Base-by-base conservation (phyloP, 225 moss, liverwort and hornwort species). In the Anthoceros angustus region DNA sequence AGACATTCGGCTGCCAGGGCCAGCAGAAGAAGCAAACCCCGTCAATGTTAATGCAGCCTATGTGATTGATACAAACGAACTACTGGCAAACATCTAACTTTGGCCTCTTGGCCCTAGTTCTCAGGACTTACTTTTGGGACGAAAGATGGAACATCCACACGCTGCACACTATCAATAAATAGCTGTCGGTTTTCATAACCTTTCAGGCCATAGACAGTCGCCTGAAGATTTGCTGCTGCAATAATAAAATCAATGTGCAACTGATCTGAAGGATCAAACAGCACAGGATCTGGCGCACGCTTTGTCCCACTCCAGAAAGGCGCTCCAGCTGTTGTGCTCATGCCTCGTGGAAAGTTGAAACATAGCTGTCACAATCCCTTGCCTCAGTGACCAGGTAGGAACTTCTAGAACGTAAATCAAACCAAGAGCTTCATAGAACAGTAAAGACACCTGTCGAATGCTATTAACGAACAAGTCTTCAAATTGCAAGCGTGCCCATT, bases 241-340 rank as follows among this genome's bases (percentile, higher is more conserved):
- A 98, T 87, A 61, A 92, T 89, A 73, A 89, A 98, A 64, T 92
- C 86, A 25, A 98, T 80, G 72, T 98, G 98, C 67, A 92, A 82
- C 42, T 73, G 68, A 77, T 98, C 79, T 64, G 68, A 67, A 43
- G 78, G 77, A 74, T 98, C 81, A 70, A 98, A 98, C 65, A 61
- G 68, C 48, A 98, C 70, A 21, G 92, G 80, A 42, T 80, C 79
- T 66, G 98, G 98, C 72, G 82, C 71, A 73, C 98, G 89, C 77
- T 98, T 98, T 25, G 98, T 98, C 69, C 92, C 98, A 80, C 92
- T 92, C 98, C 98, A 98, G 65, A 98, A 98, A 60, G 98, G 98
- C 50, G 84, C 86, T 79, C 92, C 98, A 69, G 98, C 79, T 66
- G 87, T 80, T 39, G 98, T 87, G 16, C 87, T 92, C 98, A 98